phyloP scores from a whole-genome alignment of 495 filamentous ascomycete genomes.

The Cetradonia linearis region DNA sequence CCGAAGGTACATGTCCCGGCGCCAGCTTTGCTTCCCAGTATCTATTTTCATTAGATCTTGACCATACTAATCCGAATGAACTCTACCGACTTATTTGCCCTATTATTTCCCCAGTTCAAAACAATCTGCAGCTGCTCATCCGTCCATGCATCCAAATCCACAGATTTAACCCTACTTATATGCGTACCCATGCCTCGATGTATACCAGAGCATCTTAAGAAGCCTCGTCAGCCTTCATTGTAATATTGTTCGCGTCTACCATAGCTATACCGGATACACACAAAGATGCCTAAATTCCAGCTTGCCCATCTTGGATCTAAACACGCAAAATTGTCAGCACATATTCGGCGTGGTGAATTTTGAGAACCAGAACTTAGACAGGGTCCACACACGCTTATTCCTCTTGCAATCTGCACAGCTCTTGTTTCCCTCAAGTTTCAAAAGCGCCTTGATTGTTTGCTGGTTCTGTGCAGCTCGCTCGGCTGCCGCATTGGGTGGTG shows the following conservation, averaged over 20 bases:
- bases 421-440: conserved; percentile 92
- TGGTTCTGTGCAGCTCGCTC: conserved; percentile 84
- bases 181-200: conserved; percentile 98
- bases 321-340: conserved; percentile 11
- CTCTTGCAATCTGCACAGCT: conserved; percentile 96
- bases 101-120: conserved; percentile 83
- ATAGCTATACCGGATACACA: conserved; percentile 66
- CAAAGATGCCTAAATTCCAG: conserved; percentile 91
- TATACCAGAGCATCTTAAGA: conserved; percentile 72
- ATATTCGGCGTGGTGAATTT: background rate
- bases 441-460: conserved; percentile 76
- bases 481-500: conserved; percentile 58
- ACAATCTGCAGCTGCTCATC: conserved; percentile 94
- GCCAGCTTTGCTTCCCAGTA: conserved; percentile 97
- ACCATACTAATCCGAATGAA: background rate
- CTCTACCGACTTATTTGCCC: conserved; percentile 72
- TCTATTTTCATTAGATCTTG: conserved; percentile 30
- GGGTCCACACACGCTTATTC: conserved; percentile 70
- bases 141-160: conserved; percentile 95
- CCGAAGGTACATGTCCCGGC: conserved; percentile 86
- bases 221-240: background rate
- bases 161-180: conserved; percentile 94
- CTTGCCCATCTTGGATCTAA: conserved; percentile 95
- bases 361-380: no score
- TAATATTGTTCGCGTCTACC: background rate